Evolutionary conservation across 2,329 filamentous ascomycete genomes (phyloP).

Genomic region (Nakataea oryzae): DNA sequence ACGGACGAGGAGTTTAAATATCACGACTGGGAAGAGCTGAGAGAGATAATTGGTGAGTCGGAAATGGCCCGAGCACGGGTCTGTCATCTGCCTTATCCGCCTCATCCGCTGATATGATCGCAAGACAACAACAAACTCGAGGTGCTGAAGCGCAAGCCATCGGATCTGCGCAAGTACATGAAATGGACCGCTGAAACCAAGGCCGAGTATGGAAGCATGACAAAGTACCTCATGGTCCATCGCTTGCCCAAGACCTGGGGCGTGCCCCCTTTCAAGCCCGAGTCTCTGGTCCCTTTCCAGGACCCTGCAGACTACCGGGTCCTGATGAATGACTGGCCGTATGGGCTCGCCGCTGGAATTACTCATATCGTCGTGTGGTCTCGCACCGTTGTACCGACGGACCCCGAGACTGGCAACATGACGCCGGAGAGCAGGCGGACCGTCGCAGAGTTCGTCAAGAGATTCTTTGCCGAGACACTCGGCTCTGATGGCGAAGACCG

Average conservation of each 20-base stretch:
- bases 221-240: slow-evolving; percentile 65
- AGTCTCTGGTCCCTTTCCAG: slow-evolving; percentile 39
- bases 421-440: slow-evolving; percentile 51
- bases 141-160: slow-evolving; percentile 68
- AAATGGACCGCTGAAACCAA: slow-evolving; percentile 63
- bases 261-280: slow-evolving; percentile 40
- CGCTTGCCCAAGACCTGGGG: slow-evolving; percentile 61
- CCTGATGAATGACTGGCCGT: slow-evolving; percentile 88
- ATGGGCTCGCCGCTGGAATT: slow-evolving; percentile 56
- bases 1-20: slow-evolving; percentile 61
- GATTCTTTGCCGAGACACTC: slow-evolving; percentile 54
- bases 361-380: slow-evolving; percentile 90
- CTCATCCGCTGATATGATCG: background rate
- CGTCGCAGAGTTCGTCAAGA: slow-evolving; percentile 60
- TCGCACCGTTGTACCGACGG: slow-evolving; percentile 68
- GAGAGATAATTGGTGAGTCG: slow-evolving; percentile 50
- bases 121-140: slow-evolving; percentile 53
- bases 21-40: slow-evolving; percentile 66
- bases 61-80: background rate
- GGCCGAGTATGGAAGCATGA: slow-evolving; percentile 66
- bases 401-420: slow-evolving; percentile 60
- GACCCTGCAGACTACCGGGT: slow-evolving; percentile 54
- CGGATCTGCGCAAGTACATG: slow-evolving; percentile 70
- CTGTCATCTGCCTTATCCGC: background rate
- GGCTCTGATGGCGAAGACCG: slow-evolving; percentile 34